phyloP scores from a whole-genome alignment of 2,329 filamentous ascomycete species.

The Claviceps fusiformis region DNA sequence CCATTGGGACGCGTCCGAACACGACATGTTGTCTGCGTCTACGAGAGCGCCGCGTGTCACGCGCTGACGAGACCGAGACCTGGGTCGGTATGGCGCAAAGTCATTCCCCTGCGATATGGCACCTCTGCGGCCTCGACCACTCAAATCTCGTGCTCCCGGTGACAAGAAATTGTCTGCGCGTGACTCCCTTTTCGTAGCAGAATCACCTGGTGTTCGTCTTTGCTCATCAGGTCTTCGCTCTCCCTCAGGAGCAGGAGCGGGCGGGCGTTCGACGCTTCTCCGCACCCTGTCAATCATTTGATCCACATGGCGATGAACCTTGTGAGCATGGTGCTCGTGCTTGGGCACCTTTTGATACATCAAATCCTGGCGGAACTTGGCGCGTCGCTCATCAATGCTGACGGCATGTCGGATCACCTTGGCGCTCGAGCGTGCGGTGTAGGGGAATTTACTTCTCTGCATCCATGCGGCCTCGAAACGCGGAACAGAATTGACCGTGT shows the following conservation, averaged over 20 bases:
- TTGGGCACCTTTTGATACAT: constrained; percentile 36
- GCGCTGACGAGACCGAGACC: constrained; percentile 24
- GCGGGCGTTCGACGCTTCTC: constrained; percentile 7
- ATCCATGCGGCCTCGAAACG: constrained; percentile 66
- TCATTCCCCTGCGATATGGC: constrained; percentile 1
- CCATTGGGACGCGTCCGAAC: constrained; percentile 16
- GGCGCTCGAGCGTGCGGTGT: constrained; percentile 43
- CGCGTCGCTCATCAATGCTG: constrained; percentile 55
- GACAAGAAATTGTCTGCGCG: constrained; percentile 6
- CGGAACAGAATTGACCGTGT: constrained; percentile 70
- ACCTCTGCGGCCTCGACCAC: constrained; percentile 7
- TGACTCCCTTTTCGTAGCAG: not conserved
- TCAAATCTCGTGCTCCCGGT: constrained; percentile 6
- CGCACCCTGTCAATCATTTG: constrained; percentile 9
- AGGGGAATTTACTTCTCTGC: constrained; percentile 65
- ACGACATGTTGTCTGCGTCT: constrained; percentile 17
- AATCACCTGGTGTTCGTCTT: not conserved
- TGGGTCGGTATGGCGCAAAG: constrained; percentile 28
- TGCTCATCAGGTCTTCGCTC: no score
- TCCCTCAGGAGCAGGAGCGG: not conserved
- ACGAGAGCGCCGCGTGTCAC: constrained; percentile 3
- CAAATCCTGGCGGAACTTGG: constrained; percentile 59
- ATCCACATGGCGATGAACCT: constrained; percentile 11
- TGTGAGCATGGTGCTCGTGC: constrained; percentile 10
- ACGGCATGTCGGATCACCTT: constrained; percentile 56